phyloP scores from a whole-genome alignment of 2,329 filamentous ascomycete species.

The Tolypocladium sp. region DNA sequence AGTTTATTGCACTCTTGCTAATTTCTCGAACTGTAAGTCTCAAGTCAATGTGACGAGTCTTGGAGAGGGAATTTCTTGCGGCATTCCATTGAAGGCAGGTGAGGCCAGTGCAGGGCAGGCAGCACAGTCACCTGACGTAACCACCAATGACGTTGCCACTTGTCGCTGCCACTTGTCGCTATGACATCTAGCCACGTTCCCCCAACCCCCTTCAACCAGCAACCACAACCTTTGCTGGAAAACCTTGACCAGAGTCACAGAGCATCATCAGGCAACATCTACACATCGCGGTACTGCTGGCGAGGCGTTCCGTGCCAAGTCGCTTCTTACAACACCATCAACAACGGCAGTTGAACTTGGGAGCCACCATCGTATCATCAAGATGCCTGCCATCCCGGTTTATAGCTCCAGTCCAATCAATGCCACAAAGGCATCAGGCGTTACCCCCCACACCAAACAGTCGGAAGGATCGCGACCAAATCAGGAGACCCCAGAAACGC shows the following conservation, averaged over 20 bases:
- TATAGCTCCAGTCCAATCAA: conserved; percentile 51
- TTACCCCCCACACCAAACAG: conserved; percentile 33
- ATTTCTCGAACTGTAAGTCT: neutral
- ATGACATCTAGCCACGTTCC: neutral
- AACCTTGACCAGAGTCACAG: no score
- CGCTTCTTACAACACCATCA: neutral
- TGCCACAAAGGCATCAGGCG: conserved; percentile 41
- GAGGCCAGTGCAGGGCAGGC: neutral
- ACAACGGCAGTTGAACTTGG: neutral
- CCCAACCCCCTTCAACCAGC: neutral
- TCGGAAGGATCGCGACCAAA: neutral
- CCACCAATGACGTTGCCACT: neutral
- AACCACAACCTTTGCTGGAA: neutral
- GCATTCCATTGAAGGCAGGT: neutral
- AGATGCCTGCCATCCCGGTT: conserved; percentile 54
- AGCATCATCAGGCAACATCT: neutral
- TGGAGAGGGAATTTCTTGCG: neutral
- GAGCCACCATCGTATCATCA: conserved; percentile 6
- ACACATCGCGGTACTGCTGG: neutral
- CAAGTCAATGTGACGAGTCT: neutral
- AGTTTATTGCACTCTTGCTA: neutral
- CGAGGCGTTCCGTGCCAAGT: neutral
- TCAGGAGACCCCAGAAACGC: conserved; percentile 17
- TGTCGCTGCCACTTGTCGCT: no score
- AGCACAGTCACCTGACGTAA: neutral